Base-by-base conservation (phyloP, 2,329 filamentous ascomycete genomes). In the Reticulascus tulasneorum region DNA sequence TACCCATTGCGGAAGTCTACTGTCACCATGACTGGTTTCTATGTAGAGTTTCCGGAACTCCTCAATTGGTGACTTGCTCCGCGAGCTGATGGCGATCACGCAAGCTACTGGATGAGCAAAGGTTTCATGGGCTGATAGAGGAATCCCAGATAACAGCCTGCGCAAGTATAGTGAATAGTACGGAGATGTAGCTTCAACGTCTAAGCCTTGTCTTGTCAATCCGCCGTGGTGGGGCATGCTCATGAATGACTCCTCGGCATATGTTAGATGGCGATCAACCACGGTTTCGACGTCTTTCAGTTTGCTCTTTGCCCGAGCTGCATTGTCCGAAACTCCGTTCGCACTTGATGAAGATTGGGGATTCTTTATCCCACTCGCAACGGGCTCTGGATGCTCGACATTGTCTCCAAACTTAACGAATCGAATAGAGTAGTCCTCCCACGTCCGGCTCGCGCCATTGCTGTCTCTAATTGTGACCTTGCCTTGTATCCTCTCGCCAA, bases 71-170 rank as follows among this genome's bases (percentile, higher is more conserved):
- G 80, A 71, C 20, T 78, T 69, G 49, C 89, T 94, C 39, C 85
- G 79, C 9, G 93, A 97, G 58, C 89, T 97, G 53, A 97, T 95
- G 18, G 89, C 89, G 57, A 97, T 91, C 25, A 98, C 80, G 53
- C 89, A 91, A 6, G 91, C 90, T 16, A 97, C 91, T 1, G 94
- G 93, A 57, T 98, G 93, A 6, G 85, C 79, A 60, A 97, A 95
- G 0, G 93, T 93, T 63, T 98, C 93, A 51, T 96, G 89, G 1
- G 89, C 81, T 4, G 83, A 78, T 28, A 94, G 66, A 2, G 86
- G 79, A 25, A 91, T 67, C 11, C 84, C 83, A 1, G 89, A 95
- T 8, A 98, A 66, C 24, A 98, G 60, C 33, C 90, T 80, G 20
- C 88, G 79, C 29, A 98, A 63, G 56, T 94, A 97, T 7, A 95